phyloP scores from a whole-genome alignment of 1,284 basidiomycete genomes.

The Spongispora temasekensis region DNA sequence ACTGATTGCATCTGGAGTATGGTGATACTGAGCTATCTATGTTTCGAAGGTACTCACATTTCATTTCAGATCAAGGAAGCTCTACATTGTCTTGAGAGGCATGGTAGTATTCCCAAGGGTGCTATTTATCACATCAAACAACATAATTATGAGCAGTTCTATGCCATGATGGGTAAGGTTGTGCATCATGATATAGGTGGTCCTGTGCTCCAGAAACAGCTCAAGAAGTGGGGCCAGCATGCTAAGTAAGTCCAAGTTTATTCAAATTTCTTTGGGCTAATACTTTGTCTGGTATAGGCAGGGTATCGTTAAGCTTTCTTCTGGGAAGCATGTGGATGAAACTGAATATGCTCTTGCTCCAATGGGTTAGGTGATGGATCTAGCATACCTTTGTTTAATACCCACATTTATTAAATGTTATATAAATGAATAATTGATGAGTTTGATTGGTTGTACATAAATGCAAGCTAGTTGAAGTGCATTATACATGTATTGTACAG shows the following conservation, averaged over 20 bases:
- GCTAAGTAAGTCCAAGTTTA: background rate
- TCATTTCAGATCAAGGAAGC: background rate
- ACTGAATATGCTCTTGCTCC: background rate
- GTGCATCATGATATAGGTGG: background rate
- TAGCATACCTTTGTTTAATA: too few relatives aligned
- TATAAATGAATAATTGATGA: too few relatives aligned
- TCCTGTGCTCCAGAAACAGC: background rate
- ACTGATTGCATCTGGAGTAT: background rate
- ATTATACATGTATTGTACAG: too few relatives aligned
- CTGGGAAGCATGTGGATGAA: background rate
- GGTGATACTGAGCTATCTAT: background rate
- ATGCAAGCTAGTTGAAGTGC: too few relatives aligned
- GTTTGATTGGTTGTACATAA: too few relatives aligned
- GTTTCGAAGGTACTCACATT: background rate
- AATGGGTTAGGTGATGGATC: constrained; percentile 6
- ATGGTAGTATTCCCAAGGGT: background rate
- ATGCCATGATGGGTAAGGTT: background rate
- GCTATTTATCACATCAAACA: background rate
- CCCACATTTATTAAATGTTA: too few relatives aligned
- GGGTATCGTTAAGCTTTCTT: background rate
- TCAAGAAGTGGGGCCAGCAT: background rate
- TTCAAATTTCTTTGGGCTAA: background rate
- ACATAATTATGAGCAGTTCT: background rate
- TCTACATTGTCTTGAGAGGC: background rate
- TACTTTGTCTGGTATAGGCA: background rate